Evolutionary conservation across 345 rosid genomes (phyloP).

Genomic region (thale cress (Arabidopsis thaliana)): DNA sequence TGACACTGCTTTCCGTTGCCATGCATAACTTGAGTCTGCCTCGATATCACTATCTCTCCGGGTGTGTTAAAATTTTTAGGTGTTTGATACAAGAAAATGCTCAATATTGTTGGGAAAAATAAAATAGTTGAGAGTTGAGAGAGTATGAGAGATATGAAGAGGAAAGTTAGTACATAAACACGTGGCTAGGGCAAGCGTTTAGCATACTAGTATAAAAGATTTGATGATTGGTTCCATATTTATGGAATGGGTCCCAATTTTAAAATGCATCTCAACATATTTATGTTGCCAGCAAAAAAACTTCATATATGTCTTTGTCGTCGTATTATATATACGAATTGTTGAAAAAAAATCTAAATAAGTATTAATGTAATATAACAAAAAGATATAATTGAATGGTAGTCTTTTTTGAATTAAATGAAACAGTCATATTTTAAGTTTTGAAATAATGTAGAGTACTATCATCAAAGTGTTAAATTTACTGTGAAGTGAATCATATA

Average conservation of each 20-base stretch:
- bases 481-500: background rate
- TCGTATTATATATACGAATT: background rate
- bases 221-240: conserved; percentile 38
- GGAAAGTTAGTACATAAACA: conserved; percentile 31
- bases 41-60: conserved; percentile 1
- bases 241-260: conserved; percentile 35
- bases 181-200: conserved; percentile 55
- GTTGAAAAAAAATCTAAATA: background rate
- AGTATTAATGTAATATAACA: background rate
- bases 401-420: background rate
- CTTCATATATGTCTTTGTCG: background rate
- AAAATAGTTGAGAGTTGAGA: conserved; percentile 8
- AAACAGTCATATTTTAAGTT: background rate
- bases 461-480: background rate
- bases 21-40: conserved; percentile 34
- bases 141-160: conserved; percentile 29
- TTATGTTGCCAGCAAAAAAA: conserved; percentile 16
- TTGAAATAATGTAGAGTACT: background rate
- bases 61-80: background rate
- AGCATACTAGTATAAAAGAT: conserved; percentile 22
- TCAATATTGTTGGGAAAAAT: conserved; percentile 9
- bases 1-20: conserved; percentile 36
- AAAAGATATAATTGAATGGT: background rate
- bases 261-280: conserved; percentile 20
- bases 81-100: conserved; percentile 9